phyloP scores from a whole-genome alignment of 2,329 filamentous ascomycete genomes.

The Microsporum audouinii region DNA sequence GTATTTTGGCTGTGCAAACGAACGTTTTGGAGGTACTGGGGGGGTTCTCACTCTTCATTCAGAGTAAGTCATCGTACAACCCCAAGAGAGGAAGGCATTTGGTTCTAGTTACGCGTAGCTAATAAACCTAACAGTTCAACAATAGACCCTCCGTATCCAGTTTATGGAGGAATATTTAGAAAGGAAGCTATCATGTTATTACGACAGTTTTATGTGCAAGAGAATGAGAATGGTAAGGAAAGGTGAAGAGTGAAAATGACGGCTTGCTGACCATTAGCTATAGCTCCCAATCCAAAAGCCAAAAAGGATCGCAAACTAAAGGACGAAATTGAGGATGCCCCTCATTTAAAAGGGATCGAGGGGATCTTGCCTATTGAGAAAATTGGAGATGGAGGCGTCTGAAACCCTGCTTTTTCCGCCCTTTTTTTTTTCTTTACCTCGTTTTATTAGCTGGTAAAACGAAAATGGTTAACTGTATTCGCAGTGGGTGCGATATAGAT shows the following conservation, averaged over 20 bases:
- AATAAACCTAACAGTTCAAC: conserved; percentile 43
- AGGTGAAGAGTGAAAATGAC: background rate
- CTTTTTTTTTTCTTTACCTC: no score
- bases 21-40: conserved; percentile 92
- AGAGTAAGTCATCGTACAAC: conserved; percentile 36
- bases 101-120: background rate
- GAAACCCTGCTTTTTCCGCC: no score
- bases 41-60: conserved; percentile 80
- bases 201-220: conserved; percentile 91
- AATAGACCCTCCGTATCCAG: conserved; percentile 67
- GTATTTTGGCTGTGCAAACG: conserved; percentile 90
- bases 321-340: conserved; percentile 38
- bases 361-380: background rate
- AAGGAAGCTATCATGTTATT: conserved; percentile 89
- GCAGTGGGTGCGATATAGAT: conserved; percentile 8
- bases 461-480: conserved; percentile 2
- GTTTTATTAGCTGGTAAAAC: background rate
- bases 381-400: background rate
- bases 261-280: background rate
- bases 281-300: conserved; percentile 52
- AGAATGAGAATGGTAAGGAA: conserved; percentile 69
- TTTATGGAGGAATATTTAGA: conserved; percentile 75
- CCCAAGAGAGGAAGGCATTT: background rate
- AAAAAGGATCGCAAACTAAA: conserved; percentile 55
- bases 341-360: background rate